These are phyloP conservation scores for Fonticula alba DNA, from an alignment of 78 protist species.

Conservation along the genomic window DNA sequence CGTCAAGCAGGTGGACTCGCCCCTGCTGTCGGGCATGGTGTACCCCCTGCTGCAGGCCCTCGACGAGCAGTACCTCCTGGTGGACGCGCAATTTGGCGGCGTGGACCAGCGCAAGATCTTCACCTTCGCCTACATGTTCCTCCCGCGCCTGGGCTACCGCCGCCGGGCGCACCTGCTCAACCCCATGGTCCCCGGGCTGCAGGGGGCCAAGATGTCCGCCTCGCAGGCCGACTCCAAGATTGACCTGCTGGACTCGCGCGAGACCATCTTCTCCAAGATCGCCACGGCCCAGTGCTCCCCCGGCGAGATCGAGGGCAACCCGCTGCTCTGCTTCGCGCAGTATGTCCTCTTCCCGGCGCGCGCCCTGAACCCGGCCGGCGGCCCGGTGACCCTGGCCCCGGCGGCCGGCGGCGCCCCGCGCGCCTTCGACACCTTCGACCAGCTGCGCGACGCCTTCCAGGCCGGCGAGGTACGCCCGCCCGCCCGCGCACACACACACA, in stretches of 20 bases:
- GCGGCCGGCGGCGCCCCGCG: no score
- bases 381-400: no score
- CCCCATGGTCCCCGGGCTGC: slow-evolving; percentile 29
- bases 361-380: no score
- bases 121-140: slow-evolving; percentile 14
- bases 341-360: not conserved
- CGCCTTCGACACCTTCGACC: no score
- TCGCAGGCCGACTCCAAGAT: slow-evolving; percentile 8
- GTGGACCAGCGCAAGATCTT: slow-evolving; percentile 36
- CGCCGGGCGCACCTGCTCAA: slow-evolving; percentile 23
- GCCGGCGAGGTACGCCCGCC: no score
- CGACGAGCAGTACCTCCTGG: slow-evolving; percentile 24
- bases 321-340: not conserved
- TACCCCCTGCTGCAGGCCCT: slow-evolving; percentile 26
- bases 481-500: no score
- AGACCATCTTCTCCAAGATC: not conserved
- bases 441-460: no score
- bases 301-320: slow-evolving; percentile 10
- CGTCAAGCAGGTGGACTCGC: slow-evolving; percentile 16
- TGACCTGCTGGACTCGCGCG: slow-evolving; percentile 1
- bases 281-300: not conserved
- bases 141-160: slow-evolving; percentile 21
- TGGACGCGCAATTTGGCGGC: slow-evolving; percentile 31
- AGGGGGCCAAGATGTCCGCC: slow-evolving; percentile 7
- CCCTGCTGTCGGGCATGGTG: slow-evolving; percentile 8